Base-by-base conservation (phyloP, 2,329 filamentous ascomycete genomes). In the Hypocreales sp. region DNA sequence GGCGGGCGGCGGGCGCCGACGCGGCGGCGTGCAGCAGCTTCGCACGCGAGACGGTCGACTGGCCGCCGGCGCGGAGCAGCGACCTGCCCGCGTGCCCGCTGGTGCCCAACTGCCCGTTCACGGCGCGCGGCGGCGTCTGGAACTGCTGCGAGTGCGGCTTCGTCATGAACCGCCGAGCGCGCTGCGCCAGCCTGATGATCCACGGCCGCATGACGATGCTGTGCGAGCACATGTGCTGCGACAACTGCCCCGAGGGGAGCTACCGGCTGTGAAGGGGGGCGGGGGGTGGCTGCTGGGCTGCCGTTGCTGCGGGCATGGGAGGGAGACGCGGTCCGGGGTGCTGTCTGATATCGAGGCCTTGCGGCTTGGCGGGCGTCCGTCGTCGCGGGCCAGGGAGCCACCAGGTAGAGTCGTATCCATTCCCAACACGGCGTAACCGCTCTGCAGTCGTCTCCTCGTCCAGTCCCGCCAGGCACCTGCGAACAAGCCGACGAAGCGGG, bases 141-240 rank as follows among this genome's bases (percentile, higher is more conserved):
- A 63, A 64, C 44, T 67, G 63, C 44, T 67, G 63, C 44, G 67
- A 61, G 61, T 67, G 63, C 31, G 63, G 63, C 16, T 65, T 66
- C 38, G 48, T 50, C n/a, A 58, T 58, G 51, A 67, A 68, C 38
- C 51, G 52, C 24, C 46, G 48, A 15, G 63, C 61, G 5, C 54
- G 61, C 15, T 67, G 63, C 45, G 55, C 55, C 35, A 64, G 60
- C 41, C 47, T 64, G 41, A 66, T 67, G 63, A 56, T 66, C 29
- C 53, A 60, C 25, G 58, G 64, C 22, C 58, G 61, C 12, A 56
- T 53, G 30, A 45, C 55, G 35, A 60, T 61, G 31, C 55, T 52
- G 29, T 68, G 64, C 38, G 61, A 64, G 42, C 64, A 67, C 36
- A 61, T 68, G 21, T 67, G 64, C 46, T 67, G 64, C 47, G 18